Percentiles rank a stretch among this genome's conserved stretches.
phyloP scores from a whole-genome alignment of 495 filamentous ascomycete genomes.

The Podospora didyma region DNA sequence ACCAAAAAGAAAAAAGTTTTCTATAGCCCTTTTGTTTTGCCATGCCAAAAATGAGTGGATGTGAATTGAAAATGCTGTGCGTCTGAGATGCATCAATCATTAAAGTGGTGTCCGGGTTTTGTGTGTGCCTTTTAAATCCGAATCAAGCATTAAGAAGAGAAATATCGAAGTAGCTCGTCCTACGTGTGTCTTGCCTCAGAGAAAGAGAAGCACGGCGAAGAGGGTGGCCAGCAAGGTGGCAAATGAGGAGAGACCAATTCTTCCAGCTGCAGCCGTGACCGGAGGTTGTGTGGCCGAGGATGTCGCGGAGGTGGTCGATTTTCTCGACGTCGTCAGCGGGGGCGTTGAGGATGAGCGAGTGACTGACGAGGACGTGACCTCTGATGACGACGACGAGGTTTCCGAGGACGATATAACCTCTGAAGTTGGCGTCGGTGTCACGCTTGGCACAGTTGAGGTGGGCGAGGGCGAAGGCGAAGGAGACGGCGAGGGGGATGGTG shows the following conservation, averaged over 20 bases:
- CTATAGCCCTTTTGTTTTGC: no score
- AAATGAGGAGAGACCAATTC: not conserved
- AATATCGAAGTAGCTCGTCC: not conserved
- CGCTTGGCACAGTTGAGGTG: not conserved
- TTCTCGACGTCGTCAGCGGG: no score
- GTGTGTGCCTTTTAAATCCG: not conserved
- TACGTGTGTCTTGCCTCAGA: not conserved
- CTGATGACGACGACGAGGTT: not conserved
- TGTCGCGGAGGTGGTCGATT: not conserved
- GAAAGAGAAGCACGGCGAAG: conserved; percentile 1
- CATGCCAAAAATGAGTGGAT: no score
- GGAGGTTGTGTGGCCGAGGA: not conserved
- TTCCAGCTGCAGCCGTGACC: not conserved
- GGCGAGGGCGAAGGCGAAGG: not conserved
- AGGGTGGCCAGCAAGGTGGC: conserved; percentile 1
- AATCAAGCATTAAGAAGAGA: not conserved
- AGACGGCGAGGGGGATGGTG: not conserved
- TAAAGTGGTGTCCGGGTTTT: conserved; percentile 1
- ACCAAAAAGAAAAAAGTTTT: no score
- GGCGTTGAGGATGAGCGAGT: no score
- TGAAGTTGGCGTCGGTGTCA: not conserved
- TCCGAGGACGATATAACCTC: not conserved
- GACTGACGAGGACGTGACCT: not conserved
- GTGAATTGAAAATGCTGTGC: no score
- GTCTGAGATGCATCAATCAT: no score